Conservation (phyloP, 331 rosid genomes). For the Rhamnella rubrinervis region DNA sequence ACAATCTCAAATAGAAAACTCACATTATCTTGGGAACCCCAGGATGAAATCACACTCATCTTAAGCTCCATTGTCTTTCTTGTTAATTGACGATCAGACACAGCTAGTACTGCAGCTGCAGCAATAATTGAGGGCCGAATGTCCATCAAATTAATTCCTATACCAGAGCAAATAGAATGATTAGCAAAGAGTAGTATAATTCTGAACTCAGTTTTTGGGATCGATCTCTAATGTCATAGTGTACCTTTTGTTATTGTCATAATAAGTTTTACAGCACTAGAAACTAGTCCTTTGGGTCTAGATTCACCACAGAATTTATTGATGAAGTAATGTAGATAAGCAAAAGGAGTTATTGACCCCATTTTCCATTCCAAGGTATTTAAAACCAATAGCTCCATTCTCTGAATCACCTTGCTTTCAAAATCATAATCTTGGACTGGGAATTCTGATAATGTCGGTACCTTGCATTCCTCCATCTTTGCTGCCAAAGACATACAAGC, state of each 20-base stretch:
- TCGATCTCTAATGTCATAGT: constrained; percentile 1
- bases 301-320: constrained; percentile 45
- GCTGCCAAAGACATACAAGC: constrained; percentile 80
- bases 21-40: constrained; percentile 67
- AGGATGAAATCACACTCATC: constrained; percentile 47
- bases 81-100: constrained; percentile 48
- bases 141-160: constrained; percentile 63
- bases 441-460: constrained; percentile 52
- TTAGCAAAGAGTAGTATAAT: background rate
- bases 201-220: background rate
- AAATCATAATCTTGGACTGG: constrained; percentile 44
- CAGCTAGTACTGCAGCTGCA: constrained; percentile 74
- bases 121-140: constrained; percentile 71
- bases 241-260: constrained; percentile 57
- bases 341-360: constrained; percentile 73
- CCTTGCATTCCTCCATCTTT: constrained; percentile 75
- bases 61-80: constrained; percentile 49
- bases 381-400: constrained; percentile 66
- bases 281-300: constrained; percentile 39
- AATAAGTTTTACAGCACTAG: constrained; percentile 48
- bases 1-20: constrained; percentile 22
- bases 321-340: constrained; percentile 58
- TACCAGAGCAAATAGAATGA: constrained; percentile 11
- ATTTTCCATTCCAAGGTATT: constrained; percentile 71
- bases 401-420: constrained; percentile 51